These are phyloP conservation scores for Cajanus cajan DNA, from an alignment of 306 rosid species.

Conservation along the genomic window DNA sequence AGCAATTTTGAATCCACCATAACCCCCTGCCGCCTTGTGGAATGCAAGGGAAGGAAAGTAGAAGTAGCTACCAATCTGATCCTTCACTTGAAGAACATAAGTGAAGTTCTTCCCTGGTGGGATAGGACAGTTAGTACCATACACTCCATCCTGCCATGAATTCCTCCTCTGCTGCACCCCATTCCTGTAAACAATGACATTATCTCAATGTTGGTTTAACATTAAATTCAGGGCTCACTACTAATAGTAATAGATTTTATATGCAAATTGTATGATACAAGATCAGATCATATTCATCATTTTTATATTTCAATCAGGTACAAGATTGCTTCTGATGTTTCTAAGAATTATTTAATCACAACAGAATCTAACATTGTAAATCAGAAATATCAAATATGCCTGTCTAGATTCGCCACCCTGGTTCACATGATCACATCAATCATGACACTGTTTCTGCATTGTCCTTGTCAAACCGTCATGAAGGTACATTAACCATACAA, in stretches of 20 bases:
- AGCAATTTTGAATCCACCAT: slow-evolving; percentile 68
- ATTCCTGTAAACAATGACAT: slow-evolving; percentile 54
- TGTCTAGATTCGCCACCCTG: too few species aligned
- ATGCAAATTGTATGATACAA: neutral
- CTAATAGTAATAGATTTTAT: neutral
- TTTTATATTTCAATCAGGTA: neutral
- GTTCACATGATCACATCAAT: too few species aligned
- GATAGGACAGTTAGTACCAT: slow-evolving; percentile 87
- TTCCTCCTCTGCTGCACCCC: slow-evolving; percentile 90
- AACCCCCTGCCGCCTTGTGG: slow-evolving; percentile 93
- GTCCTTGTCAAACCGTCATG: neutral
- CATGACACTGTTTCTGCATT: neutral
- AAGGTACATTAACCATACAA: neutral
- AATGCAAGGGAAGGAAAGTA: slow-evolving; percentile 86
- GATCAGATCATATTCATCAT: neutral
- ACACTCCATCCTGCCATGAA: slow-evolving; percentile 94
- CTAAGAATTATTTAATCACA: too few species aligned
- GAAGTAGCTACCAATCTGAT: slow-evolving; percentile 90
- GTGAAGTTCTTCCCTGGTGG: slow-evolving; percentile 88
- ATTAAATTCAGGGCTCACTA: neutral
- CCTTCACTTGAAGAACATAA: slow-evolving; percentile 84
- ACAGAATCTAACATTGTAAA: too few species aligned
- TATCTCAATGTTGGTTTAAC: slow-evolving; percentile 4
- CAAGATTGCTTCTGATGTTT: neutral
- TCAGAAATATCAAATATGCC: too few species aligned